Evolutionary conservation across 306 rosid species (phyloP), one percentile per base, ranked within the genome.

Genomic region (Vigna trinervia): DNA sequence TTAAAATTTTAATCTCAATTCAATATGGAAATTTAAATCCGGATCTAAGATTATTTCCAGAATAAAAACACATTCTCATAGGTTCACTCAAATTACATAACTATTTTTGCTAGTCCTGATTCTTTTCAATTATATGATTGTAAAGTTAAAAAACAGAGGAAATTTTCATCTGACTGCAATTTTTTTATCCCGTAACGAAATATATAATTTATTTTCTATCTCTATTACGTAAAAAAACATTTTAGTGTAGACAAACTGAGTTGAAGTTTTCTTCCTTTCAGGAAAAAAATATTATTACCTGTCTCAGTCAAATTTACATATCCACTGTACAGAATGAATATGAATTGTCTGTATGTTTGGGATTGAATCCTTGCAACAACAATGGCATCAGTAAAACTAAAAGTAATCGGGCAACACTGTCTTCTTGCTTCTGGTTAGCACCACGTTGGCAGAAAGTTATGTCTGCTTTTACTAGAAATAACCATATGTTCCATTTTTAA

Each of bases 291-390:
- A 36, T 50, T 22, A 64, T 75, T 64, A 63, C 52, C 51, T 38
- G 43, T 26, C 60, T 26, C 63, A 7, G 13, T 65, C 46, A 15
- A 34, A 20, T 51, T 48, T 54, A 76, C 64, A 51, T 23, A 50
- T 76, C 64, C 73, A 50, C 80, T 34, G 80, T 76, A 54, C 81
- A 67, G 26, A 67, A 41, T n/a, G 66, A 52, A 77, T 65, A 52
- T 47, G 80, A 38, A 17, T 39, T 19, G 5, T 50, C 73, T 63
- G 46, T 59, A 41, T 19, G 43, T 28, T 59, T 59, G 57, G 38
- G 36, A 60, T 74, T 30, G 72, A 23, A 71, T 71, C 48, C 34
- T 70, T 60, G 36, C 28, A 71, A 61, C 26, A 74, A 36, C 43
- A 45, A 48, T 68, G 45, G 67, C 36, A 74, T 57, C 48, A 56